A percentile compares a stretch with the other conserved stretches of the same genome.
phyloP scores from a whole-genome alignment of 2,329 filamentous ascomycete species.

The Beauveria sp. region DNA sequence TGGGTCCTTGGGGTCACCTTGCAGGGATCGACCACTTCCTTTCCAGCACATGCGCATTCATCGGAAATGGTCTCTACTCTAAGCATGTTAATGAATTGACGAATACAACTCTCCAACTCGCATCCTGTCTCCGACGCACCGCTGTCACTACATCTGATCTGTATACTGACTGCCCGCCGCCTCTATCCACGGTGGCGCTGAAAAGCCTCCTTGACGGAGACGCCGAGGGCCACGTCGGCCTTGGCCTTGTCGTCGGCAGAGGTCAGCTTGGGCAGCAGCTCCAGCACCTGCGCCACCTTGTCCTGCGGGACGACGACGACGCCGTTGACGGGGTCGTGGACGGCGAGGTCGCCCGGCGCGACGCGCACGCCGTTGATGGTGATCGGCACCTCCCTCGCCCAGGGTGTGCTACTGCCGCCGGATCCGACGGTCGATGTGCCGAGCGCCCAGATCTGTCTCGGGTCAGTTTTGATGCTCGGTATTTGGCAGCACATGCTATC shows the following conservation, averaged over 20 bases:
- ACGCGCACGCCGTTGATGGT: slow-evolving; percentile 35
- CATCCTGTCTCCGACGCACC: background rate
- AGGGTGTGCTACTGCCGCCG: slow-evolving; percentile 47
- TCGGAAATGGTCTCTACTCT: slow-evolving; percentile 18
- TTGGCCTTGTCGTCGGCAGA: slow-evolving; percentile 54
- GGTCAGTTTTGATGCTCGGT: slow-evolving; percentile 10
- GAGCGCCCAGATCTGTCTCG: slow-evolving; percentile 43
- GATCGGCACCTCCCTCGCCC: slow-evolving; percentile 41
- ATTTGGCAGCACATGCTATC: background rate
- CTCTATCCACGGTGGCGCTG: slow-evolving; percentile 39
- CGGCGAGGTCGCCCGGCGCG: slow-evolving; percentile 56
- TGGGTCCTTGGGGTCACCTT: background rate
- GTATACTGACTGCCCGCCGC: background rate
- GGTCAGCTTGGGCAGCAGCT: slow-evolving; percentile 45
- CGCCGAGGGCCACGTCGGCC: slow-evolving; percentile 54
- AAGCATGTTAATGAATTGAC: slow-evolving; percentile 33
- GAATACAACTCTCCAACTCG: slow-evolving; percentile 12
- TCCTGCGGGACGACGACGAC: slow-evolving; percentile 59
- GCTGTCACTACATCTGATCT: background rate
- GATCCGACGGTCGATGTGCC: slow-evolving; percentile 51
- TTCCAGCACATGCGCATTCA: slow-evolving; percentile 4
- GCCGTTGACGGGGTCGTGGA: slow-evolving; percentile 62
- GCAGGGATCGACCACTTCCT: background rate
- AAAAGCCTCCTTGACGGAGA: slow-evolving; percentile 60
- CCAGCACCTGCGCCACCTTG: slow-evolving; percentile 52